Evolutionary conservation across 2,329 filamentous ascomycete genomes (phyloP), one percentile per base, ranked within the genome.

Genomic region (Paracamarosporium sp.): DNA sequence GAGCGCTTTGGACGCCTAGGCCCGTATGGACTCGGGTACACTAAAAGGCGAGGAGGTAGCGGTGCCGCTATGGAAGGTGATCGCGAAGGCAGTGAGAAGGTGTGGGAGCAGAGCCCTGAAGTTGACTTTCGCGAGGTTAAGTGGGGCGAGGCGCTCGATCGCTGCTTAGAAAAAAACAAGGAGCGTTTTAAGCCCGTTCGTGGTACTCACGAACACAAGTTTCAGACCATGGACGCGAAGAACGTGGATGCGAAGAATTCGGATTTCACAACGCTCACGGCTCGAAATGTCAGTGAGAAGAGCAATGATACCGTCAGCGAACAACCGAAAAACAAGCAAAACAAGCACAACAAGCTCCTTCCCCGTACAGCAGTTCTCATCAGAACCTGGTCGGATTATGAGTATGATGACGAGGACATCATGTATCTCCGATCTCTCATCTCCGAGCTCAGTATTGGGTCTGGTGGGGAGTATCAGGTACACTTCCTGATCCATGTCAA

Each of bases 21-120:
- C 0, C 91, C 94, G 0, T 99, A 99, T 67, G 94, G 94, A 0
- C 86, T 92, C 60, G 94, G 94, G 8, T 98, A 98, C 75, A 91
- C 90, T 30, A 81, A 85, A 31, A 87, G 88, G 56, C 87, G 85
- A 62, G 94, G 94, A 12, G 94, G 94, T 1, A 87, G 90, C 25
- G 93, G 94, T 4, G 88, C 91, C n/a, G 93, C 92, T 11, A 86
- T 96, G 75, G 88, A 93, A 67, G 92, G 92, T 22, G 91, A 97
- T 61, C 87, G 84, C 48, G 90, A 95, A 63, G 93, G 92, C 3
- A 84, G 87, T n/a, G 90, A 93, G 40, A 81, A 85, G 22, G 88
- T 96, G 8, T 97, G 93, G 93, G 82, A 86, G 12, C 83, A 86
- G 45, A 80, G 82, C 4, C 83, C 87, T 3, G 87, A 90, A 58